These are phyloP conservation scores for Crepidotus sp. DNA, from an alignment of 1,284 basidiomycete species.

Conservation along the genomic window DNA sequence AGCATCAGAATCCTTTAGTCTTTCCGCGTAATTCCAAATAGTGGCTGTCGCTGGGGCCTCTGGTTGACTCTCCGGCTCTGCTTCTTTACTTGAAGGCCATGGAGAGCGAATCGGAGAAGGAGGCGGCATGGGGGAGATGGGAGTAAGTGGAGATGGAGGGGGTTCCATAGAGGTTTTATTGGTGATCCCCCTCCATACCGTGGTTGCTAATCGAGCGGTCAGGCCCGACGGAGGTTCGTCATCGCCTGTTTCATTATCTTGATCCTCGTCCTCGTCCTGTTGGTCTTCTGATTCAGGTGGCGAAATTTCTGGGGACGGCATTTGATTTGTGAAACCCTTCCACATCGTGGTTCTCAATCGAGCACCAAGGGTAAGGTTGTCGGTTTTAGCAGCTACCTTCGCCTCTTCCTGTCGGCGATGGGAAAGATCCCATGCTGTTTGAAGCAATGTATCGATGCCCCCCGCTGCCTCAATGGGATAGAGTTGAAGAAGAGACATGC, in stretches of 20 bases:
- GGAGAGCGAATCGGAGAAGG: slow-evolving; percentile 23
- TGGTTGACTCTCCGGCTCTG: slow-evolving; percentile 4
- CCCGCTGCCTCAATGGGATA: slow-evolving; percentile 59
- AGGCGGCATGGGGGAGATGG: slow-evolving; percentile 25
- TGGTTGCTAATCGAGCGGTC: slow-evolving; percentile 47
- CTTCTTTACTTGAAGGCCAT: slow-evolving; percentile 25
- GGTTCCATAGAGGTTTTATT: slow-evolving; percentile 65
- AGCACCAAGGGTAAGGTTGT: slow-evolving; percentile 39
- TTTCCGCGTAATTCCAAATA: slow-evolving; percentile 64
- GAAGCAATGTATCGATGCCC: slow-evolving; percentile 61
- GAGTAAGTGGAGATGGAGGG: slow-evolving; percentile 39
- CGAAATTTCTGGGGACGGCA: slow-evolving; percentile 29
- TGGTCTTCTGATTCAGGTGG: slow-evolving; percentile 29
- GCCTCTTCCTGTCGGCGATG: slow-evolving; percentile 38
- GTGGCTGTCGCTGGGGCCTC: slow-evolving; percentile 11
- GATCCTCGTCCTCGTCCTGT: slow-evolving; percentile 28
- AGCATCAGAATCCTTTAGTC: slow-evolving; percentile 62
- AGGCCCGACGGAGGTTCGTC: slow-evolving; percentile 29
- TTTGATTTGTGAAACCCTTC: slow-evolving; percentile 54
- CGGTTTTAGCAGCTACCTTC: slow-evolving; percentile 24
- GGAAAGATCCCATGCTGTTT: slow-evolving; percentile 53
- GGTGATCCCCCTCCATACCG: slow-evolving; percentile 66
- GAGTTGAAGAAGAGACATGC: slow-evolving; percentile 50
- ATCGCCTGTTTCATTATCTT: slow-evolving; percentile 26
- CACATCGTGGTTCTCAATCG: slow-evolving; percentile 57